phyloP scores from a whole-genome alignment of 176 grass and related monocot genomes.

The Chrysopogon serrulatus region DNA sequence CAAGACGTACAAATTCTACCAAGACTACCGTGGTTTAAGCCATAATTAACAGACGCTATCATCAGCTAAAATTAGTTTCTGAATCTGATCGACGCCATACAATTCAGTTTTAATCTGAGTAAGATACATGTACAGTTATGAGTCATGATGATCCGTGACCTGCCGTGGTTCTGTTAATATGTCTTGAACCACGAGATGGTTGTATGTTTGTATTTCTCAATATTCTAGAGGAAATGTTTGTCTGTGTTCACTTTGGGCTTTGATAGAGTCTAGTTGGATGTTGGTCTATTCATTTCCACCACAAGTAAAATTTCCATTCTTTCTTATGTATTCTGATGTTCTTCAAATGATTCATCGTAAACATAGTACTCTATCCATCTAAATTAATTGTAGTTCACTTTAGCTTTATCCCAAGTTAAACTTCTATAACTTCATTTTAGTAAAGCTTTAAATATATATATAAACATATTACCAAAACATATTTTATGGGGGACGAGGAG shows the following conservation, averaged over 20 bases:
- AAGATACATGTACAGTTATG: not conserved
- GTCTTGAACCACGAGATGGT: not conserved
- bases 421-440: too few species aligned
- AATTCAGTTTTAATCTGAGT: not conserved
- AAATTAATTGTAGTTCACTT: too few species aligned
- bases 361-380: too few species aligned
- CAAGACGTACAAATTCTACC: conserved; percentile 65
- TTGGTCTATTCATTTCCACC: too few species aligned
- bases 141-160: not conserved
- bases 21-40: not conserved
- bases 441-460: too few species aligned
- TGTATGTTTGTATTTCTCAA: not conserved
- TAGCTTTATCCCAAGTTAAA: too few species aligned
- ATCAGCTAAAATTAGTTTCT: not conserved
- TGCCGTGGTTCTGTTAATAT: not conserved
- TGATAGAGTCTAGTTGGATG: not conserved
- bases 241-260: not conserved
- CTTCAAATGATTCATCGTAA: too few species aligned
- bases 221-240: not conserved
- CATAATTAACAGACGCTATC: not conserved
- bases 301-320: too few species aligned
- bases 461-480: too few species aligned
- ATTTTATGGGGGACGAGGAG: not conserved
- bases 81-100: not conserved
- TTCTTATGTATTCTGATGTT: too few species aligned